These are phyloP conservation scores for Phytophthora podocarpi DNA, from an alignment of 352 stramenopile genomes.

Conservation along the genomic window DNA sequence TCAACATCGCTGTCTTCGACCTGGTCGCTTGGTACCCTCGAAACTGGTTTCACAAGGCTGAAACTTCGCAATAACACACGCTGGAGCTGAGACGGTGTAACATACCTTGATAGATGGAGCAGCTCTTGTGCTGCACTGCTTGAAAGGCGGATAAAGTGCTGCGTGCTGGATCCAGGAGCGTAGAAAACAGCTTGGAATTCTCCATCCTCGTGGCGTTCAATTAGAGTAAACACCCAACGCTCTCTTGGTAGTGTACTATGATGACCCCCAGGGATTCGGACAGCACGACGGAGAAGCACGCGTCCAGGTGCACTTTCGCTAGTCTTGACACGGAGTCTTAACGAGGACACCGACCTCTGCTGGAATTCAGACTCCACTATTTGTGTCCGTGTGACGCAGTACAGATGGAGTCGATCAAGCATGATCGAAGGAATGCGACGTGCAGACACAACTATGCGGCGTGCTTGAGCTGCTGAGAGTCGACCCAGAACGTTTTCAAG, in stretches of 20 bases:
- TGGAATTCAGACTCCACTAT: slow-evolving; percentile 16
- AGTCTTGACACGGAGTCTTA: slow-evolving; percentile 28
- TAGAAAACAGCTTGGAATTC: slow-evolving; percentile 35
- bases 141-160: slow-evolving; percentile 14
- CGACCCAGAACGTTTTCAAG: slow-evolving; percentile 63
- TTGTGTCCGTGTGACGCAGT: slow-evolving; percentile 32
- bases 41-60: not conserved
- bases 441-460: slow-evolving; percentile 37
- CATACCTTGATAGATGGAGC: slow-evolving; percentile 22
- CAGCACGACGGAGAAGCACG: slow-evolving; percentile 35
- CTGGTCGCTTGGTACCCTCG: no score
- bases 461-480: slow-evolving; percentile 45
- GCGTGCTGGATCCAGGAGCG: slow-evolving; percentile 12
- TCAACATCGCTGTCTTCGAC: not conserved
- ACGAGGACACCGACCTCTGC: not conserved
- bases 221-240: slow-evolving; percentile 33
- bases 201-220: slow-evolving; percentile 21
- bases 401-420: slow-evolving; percentile 71
- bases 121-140: slow-evolving; percentile 15
- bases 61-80: slow-evolving; percentile 17
- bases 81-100: slow-evolving; percentile 21
- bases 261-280: slow-evolving; percentile 7
- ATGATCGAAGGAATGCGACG: slow-evolving; percentile 44
- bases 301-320: slow-evolving; percentile 26
- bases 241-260: not conserved